phyloP scores from a whole-genome alignment of 441 rosid species.

The Syzygium syzygioides region DNA sequence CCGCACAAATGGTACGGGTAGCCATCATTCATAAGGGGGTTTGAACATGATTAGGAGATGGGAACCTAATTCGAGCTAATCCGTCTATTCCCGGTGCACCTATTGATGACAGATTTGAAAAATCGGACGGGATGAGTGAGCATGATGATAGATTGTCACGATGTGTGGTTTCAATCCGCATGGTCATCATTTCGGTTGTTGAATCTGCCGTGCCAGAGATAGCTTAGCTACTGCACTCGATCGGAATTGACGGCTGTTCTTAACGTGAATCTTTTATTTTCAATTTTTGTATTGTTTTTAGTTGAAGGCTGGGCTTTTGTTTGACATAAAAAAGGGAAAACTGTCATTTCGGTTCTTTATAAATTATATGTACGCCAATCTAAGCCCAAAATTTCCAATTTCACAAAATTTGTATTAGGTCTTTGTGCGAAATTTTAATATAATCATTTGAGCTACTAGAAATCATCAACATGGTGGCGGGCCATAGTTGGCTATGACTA shows the following conservation, averaged over 20 bases:
- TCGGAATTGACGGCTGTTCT: background rate
- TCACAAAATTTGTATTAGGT: fast-evolving
- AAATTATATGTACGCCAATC: too few species aligned
- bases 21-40: background rate
- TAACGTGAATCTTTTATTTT: background rate
- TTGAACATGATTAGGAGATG: background rate
- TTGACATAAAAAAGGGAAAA: background rate
- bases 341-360: too few species aligned
- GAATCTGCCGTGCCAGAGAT: background rate
- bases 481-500: too few species aligned
- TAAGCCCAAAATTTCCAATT: fast-evolving
- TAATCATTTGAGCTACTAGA: too few species aligned
- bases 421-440: too few species aligned
- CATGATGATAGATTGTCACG: background rate
- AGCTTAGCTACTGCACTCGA: background rate
- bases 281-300: background rate
- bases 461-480: too few species aligned
- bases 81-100: background rate
- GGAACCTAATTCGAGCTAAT: background rate
- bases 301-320: background rate
- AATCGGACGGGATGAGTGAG: background rate
- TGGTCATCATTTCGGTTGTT: background rate
- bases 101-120: background rate
- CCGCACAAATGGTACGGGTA: background rate
- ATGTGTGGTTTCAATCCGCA: background rate